Evolutionary conservation across 352 stramenopile genomes (phyloP).

Genomic region (Pythium dissimile): DNA sequence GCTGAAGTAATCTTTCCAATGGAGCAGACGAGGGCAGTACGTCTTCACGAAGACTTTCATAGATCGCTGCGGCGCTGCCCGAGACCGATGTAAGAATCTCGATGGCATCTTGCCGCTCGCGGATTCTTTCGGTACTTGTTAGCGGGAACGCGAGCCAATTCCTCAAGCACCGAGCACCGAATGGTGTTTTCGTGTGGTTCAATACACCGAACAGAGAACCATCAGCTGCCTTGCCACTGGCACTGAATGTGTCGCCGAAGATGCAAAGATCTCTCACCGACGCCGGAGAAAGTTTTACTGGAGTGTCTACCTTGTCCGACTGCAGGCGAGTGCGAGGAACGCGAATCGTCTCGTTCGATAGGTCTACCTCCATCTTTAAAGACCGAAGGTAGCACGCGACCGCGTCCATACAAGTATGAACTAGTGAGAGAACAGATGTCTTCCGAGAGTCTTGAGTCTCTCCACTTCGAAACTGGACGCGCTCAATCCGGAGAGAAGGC

Average conservation of each 20-base stretch:
- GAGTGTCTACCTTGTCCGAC: neutral
- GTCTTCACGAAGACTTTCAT: conserved; percentile 1
- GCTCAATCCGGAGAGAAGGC: neutral
- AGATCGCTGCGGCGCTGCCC: neutral
- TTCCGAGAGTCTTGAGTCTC: no score
- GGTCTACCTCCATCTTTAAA: neutral
- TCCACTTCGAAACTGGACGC: neutral
- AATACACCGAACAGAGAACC: conserved; percentile 17
- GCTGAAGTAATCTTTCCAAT: neutral
- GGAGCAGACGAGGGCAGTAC: neutral
- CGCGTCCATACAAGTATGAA: neutral
- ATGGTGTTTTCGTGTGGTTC: conserved; percentile 14
- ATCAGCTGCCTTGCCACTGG: neutral
- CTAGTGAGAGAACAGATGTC: neutral
- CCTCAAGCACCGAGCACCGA: conserved; percentile 9
- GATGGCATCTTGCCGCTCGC: conserved; percentile 10
- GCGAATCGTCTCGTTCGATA: neutral
- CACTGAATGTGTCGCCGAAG: neutral
- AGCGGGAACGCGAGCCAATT: conserved; percentile 14
- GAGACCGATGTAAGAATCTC: neutral
- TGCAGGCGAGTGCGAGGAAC: neutral
- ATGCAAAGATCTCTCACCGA: neutral
- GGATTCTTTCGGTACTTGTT: neutral
- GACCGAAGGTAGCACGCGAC: conserved; percentile 4
- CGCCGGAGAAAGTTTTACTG: neutral